Evolutionary conservation across 1,284 basidiomycete genomes (phyloP).

Genomic region (Salmacisia buchloeana): DNA sequence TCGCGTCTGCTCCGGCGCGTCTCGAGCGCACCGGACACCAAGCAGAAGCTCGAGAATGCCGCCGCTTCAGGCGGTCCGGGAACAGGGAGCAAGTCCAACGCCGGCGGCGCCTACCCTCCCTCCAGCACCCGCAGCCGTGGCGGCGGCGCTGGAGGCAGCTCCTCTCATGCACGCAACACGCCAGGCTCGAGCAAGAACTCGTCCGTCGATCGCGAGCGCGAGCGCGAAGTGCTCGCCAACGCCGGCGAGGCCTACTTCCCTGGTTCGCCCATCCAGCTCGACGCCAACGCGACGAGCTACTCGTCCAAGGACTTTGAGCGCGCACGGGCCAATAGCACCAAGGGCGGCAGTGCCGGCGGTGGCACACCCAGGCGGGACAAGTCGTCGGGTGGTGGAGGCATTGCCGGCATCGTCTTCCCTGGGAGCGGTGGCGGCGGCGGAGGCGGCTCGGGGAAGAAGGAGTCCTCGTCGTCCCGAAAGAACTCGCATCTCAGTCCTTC

Average conservation of each 20-base stretch:
- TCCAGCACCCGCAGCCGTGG: conserved; percentile 7
- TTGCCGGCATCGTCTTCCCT: conserved; percentile 34
- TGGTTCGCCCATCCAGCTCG: conserved; percentile 43
- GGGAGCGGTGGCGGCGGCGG: conserved; percentile 23
- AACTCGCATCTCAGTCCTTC: conserved; percentile 11
- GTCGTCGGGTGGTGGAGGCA: conserved; percentile 10
- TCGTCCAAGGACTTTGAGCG: conserved; percentile 46
- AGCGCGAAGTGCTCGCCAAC: conserved; percentile 1
- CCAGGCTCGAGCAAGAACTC: not conserved
- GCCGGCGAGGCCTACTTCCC: conserved; percentile 28
- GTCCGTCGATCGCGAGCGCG: conserved; percentile 8
- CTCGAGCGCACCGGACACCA: conserved; percentile 91
- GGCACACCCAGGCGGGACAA: conserved; percentile 28
- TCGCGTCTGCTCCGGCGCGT: conserved; percentile 85
- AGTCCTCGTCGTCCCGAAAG: not conserved
- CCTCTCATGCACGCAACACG: conserved; percentile 55
- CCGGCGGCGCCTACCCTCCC: conserved; percentile 13
- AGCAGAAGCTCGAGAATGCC: conserved; percentile 65
- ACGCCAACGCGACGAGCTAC: conserved; percentile 41
- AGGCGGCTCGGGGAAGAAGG: conserved; percentile 9
- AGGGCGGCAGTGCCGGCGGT: too few relatives aligned
- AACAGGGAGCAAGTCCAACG: conserved; percentile 8
- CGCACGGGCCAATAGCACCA: conserved; percentile 21
- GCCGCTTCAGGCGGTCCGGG: conserved; percentile 19
- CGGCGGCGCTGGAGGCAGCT: conserved; percentile 52